Conservation (phyloP, 1,139 yeast species). For the Hansenula lynferdii region DNA sequence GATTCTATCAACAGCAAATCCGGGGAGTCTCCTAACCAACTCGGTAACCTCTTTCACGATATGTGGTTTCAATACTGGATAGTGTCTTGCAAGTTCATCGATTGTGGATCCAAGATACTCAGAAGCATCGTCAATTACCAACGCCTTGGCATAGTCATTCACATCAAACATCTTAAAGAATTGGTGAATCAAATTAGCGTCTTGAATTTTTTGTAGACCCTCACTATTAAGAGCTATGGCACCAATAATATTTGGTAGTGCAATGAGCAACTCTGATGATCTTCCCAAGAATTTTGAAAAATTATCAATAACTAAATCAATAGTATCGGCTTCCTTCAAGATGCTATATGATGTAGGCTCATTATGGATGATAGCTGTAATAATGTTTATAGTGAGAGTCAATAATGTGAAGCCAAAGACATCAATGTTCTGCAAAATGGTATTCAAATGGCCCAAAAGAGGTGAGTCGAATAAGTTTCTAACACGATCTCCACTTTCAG, state of each 20-base stretch:
- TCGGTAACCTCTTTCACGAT: slow-evolving; percentile 48
- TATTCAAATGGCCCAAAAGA: slow-evolving; percentile 55
- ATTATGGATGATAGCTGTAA: slow-evolving; percentile 74
- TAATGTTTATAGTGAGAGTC: slow-evolving; percentile 58
- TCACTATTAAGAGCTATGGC: slow-evolving; percentile 77
- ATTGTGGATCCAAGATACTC: slow-evolving; percentile 60
- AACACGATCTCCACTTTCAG: slow-evolving; percentile 78
- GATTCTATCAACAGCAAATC: slow-evolving; percentile 30
- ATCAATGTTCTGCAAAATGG: slow-evolving; percentile 50
- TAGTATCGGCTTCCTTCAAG: slow-evolving; percentile 71
- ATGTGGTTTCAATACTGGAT: slow-evolving; percentile 61
- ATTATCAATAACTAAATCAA: slow-evolving; percentile 57
- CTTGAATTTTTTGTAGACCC: slow-evolving; percentile 58
- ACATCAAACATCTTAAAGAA: slow-evolving; percentile 49
- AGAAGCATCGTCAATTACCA: slow-evolving; percentile 45
- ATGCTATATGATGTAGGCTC: slow-evolving; percentile 90
- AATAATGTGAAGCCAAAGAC: slow-evolving; percentile 71
- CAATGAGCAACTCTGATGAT: slow-evolving; percentile 51
- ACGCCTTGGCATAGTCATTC: slow-evolving; percentile 42
- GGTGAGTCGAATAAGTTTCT: slow-evolving; percentile 86
- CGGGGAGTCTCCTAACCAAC: slow-evolving; percentile 44
- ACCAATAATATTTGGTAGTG: slow-evolving; percentile 74
- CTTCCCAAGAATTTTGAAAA: slow-evolving; percentile 50
- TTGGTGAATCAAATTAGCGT: slow-evolving; percentile 39
- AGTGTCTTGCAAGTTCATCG: slow-evolving; percentile 83